These are phyloP conservation scores for Mycena floridula DNA, from an alignment of 768 basidiomycete genomes.

Conservation along the genomic window DNA sequence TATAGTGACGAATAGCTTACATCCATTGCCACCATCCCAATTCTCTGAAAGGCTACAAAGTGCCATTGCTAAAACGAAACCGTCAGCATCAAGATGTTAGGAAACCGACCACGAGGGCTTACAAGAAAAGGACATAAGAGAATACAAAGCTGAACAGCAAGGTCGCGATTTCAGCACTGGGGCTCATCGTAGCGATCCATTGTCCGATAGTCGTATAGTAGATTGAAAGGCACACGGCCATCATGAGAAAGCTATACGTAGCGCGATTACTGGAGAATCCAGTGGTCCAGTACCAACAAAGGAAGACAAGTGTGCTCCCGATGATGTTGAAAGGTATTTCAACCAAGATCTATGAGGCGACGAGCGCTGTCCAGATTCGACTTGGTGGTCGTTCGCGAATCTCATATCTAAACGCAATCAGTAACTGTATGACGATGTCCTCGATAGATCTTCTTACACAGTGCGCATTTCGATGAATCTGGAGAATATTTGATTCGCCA, in stretches of 20 bases:
- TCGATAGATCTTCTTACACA: too few species aligned
- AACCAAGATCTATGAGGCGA: constrained; percentile 47
- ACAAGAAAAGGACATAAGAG: constrained; percentile 62
- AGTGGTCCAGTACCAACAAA: constrained; percentile 69
- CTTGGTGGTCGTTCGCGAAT: constrained; percentile 59
- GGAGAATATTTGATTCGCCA: too few species aligned
- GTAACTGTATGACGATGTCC: too few species aligned
- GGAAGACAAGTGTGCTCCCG: constrained; percentile 51
- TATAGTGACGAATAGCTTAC: too few species aligned
- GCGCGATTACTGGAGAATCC: constrained; percentile 48
- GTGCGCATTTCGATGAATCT: too few species aligned
- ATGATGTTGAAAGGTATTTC: constrained; percentile 60
- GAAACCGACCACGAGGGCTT: too few species aligned
- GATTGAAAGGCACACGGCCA: constrained; percentile 48
- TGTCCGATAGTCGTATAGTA: constrained; percentile 61
- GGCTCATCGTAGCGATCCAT: constrained; percentile 54
- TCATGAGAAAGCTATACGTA: constrained; percentile 53
- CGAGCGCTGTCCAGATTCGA: constrained; percentile 63
- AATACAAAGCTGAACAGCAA: constrained; percentile 57
- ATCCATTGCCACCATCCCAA: constrained; percentile 74
- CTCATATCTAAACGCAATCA: too few species aligned
- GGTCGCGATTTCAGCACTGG: constrained; percentile 53
- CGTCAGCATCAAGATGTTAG: neutral
- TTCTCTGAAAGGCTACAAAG: constrained; percentile 54
- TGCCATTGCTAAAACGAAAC: constrained; percentile 41